A percentile compares a stretch with the other conserved stretches of the same genome.
Conservation (phyloP, 1,139 yeast genomes). For the Arxiozyma bovina region DNA sequence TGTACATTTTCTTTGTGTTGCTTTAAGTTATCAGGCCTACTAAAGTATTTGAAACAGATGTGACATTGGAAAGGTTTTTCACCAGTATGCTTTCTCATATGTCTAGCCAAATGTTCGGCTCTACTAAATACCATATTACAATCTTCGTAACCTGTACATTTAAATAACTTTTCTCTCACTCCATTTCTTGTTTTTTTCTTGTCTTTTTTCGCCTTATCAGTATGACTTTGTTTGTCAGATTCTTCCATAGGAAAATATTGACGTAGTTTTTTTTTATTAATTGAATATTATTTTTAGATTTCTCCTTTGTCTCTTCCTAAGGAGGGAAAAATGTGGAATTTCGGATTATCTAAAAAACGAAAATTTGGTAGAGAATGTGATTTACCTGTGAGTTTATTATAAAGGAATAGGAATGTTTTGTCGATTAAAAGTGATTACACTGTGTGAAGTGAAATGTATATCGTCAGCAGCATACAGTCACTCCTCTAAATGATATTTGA, state of each 20-base stretch:
- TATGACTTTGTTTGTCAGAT: background rate
- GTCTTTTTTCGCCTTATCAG: background rate
- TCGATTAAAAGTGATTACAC: background rate
- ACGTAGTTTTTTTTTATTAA: no score
- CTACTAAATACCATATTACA: conserved; percentile 85
- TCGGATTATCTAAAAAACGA: background rate
- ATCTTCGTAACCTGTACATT: conserved; percentile 79
- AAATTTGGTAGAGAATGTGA: background rate
- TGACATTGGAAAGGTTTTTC: conserved; percentile 90
- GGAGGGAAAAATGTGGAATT: background rate
- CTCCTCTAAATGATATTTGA: background rate
- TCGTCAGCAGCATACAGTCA: background rate
- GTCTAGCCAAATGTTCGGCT: conserved; percentile 86
- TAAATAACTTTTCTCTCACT: conserved; percentile 36
- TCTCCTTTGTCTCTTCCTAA: background rate
- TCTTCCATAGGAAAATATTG: background rate
- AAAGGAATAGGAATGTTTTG: no score
- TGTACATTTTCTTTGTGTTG: conserved; percentile 93
- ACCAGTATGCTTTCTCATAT: conserved; percentile 88
- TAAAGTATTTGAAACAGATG: conserved; percentile 68
- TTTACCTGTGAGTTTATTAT: background rate
- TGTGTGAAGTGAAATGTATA: background rate
- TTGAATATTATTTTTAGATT: no score
- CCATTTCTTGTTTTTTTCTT: background rate
- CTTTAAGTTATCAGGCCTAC: conserved; percentile 77